Conservation (phyloP, 1,284 basidiomycete species). For the Rhodotorula sp. region DNA sequence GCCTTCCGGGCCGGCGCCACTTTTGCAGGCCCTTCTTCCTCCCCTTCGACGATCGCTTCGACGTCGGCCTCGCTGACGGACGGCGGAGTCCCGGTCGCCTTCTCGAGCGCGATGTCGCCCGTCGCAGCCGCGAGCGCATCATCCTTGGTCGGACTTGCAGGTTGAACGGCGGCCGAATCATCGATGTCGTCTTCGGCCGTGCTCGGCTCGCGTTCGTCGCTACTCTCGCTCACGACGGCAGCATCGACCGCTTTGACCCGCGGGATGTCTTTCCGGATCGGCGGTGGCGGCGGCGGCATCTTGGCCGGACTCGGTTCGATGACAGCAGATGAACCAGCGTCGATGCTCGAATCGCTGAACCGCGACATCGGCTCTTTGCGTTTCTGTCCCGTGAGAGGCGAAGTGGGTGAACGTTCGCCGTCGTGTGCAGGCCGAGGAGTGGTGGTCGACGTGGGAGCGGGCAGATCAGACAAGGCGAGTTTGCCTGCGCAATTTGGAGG, state of each 20-base stretch:
- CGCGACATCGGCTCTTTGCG: slow-evolving; percentile 28
- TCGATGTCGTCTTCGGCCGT: slow-evolving; percentile 7
- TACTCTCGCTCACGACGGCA: neutral
- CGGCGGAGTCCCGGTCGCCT: neutral
- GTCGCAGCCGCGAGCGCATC: neutral
- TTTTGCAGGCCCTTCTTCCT: neutral
- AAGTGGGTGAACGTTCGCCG: slow-evolving; percentile 58
- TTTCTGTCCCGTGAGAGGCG: slow-evolving; percentile 59
- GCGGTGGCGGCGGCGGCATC: neutral
- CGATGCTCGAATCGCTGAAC: slow-evolving; percentile 18
- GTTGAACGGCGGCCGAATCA: neutral
- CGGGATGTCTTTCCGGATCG: too few relatives aligned
- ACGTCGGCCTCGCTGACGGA: neutral
- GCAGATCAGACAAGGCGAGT: slow-evolving; percentile 69
- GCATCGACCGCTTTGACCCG: neutral
- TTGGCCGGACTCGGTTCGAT: neutral
- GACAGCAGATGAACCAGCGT: neutral
- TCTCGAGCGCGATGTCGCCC: neutral
- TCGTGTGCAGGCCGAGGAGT: slow-evolving; percentile 65
- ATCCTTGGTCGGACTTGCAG: neutral
- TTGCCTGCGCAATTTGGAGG: slow-evolving; percentile 52
- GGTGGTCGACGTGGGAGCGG: slow-evolving; percentile 61
- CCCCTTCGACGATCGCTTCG: neutral
- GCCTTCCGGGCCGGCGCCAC: neutral
- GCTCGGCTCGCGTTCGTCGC: slow-evolving; percentile 1